Percentiles rank a stretch among this genome's conserved stretches.
These are phyloP conservation scores for Phyllosticta citriasiana DNA, from an alignment of 2,329 filamentous ascomycete genomes.

Conservation along the genomic window DNA sequence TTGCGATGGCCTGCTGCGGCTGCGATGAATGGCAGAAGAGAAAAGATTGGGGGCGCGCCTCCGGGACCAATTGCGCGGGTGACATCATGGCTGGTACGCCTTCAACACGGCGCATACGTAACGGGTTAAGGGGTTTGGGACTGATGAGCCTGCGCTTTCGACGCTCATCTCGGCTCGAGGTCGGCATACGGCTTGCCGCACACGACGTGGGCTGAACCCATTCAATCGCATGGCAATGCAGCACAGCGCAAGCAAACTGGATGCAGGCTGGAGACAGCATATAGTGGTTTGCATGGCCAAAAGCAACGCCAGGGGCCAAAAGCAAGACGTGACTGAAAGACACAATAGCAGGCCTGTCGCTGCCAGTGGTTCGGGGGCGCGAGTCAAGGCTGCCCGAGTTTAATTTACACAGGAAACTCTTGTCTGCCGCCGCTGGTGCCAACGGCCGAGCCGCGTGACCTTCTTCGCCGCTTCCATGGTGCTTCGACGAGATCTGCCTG, in stretches of 20 bases:
- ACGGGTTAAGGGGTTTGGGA: background rate
- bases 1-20: constrained; percentile 6
- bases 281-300: background rate
- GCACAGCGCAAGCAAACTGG: too few species aligned
- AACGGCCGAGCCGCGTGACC: constrained; percentile 13
- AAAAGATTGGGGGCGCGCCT: background rate
- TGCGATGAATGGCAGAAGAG: background rate
- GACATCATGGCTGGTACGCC: constrained; percentile 1
- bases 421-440: background rate
- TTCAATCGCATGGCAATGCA: background rate
- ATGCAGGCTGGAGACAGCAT: background rate
- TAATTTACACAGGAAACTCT: background rate
- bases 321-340: background rate
- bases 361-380: background rate
- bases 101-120: constrained; percentile 1
- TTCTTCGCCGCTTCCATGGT: constrained; percentile 13
- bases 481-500: constrained; percentile 28
- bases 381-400: constrained; percentile 7
- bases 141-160: background rate
- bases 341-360: background rate
- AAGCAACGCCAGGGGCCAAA: background rate
- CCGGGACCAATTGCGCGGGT: background rate
- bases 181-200: background rate
- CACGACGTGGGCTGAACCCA: background rate
- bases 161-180: background rate